These are phyloP conservation scores for Dissophora ornata DNA, from an alignment of 192 early-diverging fungal genomes.

Conservation along the genomic window DNA sequence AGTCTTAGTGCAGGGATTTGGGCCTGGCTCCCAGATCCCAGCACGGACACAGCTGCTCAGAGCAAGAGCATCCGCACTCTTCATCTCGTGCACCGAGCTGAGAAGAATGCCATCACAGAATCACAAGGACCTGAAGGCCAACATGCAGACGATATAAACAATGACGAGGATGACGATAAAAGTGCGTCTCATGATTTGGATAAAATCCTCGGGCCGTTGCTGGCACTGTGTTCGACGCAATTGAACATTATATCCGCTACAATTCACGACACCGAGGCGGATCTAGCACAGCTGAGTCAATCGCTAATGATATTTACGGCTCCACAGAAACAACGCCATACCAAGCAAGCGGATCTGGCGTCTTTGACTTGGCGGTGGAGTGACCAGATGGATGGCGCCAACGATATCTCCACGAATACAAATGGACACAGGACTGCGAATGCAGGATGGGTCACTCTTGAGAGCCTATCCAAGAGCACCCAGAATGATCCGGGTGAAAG, in stretches of 20 bases:
- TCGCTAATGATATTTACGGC: background rate
- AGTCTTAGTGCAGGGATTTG: conserved; percentile 8
- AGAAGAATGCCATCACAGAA: background rate
- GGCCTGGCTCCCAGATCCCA: background rate
- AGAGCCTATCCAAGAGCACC: too few relatives aligned
- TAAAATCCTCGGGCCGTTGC: conserved; percentile 1
- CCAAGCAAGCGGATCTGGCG: background rate
- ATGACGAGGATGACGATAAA: background rate
- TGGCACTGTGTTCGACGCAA: conserved; percentile 7
- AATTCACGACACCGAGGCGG: background rate
- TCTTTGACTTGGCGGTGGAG: background rate
- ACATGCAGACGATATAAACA: too few relatives aligned
- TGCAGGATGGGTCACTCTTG: too few relatives aligned
- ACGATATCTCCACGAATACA: background rate
- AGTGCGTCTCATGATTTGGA: background rate
- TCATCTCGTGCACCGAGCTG: conserved; percentile 7
- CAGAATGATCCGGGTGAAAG: background rate
- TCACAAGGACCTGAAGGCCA: background rate
- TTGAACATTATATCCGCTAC: conserved; percentile 9
- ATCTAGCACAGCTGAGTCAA: background rate
- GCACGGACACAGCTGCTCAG: background rate
- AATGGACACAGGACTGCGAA: too few relatives aligned
- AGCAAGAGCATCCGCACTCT: background rate
- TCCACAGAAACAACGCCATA: background rate
- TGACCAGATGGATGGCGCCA: background rate